phyloP scores from a whole-genome alignment of 2,329 filamentous ascomycete genomes.

The Juglanconis sp. region DNA sequence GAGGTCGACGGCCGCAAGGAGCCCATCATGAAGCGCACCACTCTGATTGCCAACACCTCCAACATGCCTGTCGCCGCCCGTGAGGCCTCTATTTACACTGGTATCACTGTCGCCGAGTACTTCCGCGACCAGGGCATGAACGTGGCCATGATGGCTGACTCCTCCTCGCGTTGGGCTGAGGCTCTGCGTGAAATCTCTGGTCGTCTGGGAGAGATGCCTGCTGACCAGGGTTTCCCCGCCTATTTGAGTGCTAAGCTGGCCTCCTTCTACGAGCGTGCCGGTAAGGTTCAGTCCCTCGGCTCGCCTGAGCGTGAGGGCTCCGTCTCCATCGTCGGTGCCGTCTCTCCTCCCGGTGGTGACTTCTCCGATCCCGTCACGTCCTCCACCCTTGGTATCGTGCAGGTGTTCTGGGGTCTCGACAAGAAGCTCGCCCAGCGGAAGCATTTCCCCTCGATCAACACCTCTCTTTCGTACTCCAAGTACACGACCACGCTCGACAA shows the following conservation, averaged over 20 bases:
- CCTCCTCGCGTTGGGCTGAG: slow-evolving; percentile 96
- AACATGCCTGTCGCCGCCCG: slow-evolving; percentile 99
- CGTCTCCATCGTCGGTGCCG: slow-evolving; percentile 96
- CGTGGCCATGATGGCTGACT: slow-evolving; percentile 99
- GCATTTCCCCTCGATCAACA: slow-evolving; percentile 99
- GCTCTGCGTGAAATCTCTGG: slow-evolving; percentile 97
- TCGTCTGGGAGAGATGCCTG: slow-evolving; percentile 98
- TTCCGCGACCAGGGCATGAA: slow-evolving; percentile 96
- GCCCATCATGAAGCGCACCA: slow-evolving; percentile 99
- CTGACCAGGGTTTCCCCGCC: slow-evolving; percentile 98
- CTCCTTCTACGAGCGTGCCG: slow-evolving; percentile 98
- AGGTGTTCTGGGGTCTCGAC: slow-evolving; percentile 99
- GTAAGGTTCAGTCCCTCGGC: slow-evolving; percentile 79
- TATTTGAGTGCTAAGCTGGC: slow-evolving; percentile 96
- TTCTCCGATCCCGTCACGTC: slow-evolving; percentile 98
- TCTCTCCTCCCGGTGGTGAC: slow-evolving; percentile 96
- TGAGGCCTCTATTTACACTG: slow-evolving; percentile 98
- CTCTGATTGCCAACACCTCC: slow-evolving; percentile 96
- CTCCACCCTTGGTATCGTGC: slow-evolving; percentile 91
- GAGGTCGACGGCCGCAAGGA: slow-evolving; percentile 91
- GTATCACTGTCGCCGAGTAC: slow-evolving; percentile 91
- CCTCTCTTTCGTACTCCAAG: slow-evolving; percentile 90
- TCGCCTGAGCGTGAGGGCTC: slow-evolving; percentile 86
- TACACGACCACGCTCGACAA: slow-evolving; percentile 86
- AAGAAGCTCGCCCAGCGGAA: slow-evolving; percentile 99